Percentiles rank a stretch among this genome's conserved stretches.
phyloP scores from a whole-genome alignment of 2,329 filamentous ascomycete species.

The Talaromyces islandicus region DNA sequence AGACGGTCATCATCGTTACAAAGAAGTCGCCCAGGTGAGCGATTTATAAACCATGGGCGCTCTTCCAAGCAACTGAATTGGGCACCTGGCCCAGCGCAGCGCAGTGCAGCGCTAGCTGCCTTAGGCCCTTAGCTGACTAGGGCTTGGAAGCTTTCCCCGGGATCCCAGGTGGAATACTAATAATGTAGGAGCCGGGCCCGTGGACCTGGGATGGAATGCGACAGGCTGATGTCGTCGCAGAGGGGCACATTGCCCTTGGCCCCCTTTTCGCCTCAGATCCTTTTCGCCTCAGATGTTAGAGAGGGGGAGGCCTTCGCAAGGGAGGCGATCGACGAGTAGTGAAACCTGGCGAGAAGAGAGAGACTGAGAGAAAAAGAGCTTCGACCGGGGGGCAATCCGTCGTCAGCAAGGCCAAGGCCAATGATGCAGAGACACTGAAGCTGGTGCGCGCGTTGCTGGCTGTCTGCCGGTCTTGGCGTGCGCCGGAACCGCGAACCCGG shows the following conservation, averaged over 20 bases:
- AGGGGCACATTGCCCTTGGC: background rate
- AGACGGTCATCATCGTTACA: background rate
- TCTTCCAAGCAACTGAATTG: background rate
- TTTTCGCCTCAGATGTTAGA: background rate
- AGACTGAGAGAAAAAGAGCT: too few species aligned
- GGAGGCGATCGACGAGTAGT: background rate
- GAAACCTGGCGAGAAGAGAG: background rate
- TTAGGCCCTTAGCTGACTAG: background rate
- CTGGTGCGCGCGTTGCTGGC: conserved; percentile 8
- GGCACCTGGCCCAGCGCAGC: background rate
- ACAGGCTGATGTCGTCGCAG: background rate
- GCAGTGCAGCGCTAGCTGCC: background rate
- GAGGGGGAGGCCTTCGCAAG: background rate
- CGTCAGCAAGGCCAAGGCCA: background rate
- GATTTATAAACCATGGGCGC: background rate
- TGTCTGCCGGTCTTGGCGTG: background rate
- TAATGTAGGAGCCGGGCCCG: background rate
- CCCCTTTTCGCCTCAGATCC: background rate
- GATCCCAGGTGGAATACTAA: background rate
- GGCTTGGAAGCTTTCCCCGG: background rate
- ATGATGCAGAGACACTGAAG: background rate
- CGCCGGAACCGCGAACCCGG: conserved; percentile 1
- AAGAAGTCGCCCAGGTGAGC: background rate
- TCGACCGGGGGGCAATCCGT: background rate
- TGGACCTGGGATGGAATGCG: background rate